phyloP scores from a whole-genome alignment of 805 yeast species.

The Sugiyamaella chiloensis region DNA sequence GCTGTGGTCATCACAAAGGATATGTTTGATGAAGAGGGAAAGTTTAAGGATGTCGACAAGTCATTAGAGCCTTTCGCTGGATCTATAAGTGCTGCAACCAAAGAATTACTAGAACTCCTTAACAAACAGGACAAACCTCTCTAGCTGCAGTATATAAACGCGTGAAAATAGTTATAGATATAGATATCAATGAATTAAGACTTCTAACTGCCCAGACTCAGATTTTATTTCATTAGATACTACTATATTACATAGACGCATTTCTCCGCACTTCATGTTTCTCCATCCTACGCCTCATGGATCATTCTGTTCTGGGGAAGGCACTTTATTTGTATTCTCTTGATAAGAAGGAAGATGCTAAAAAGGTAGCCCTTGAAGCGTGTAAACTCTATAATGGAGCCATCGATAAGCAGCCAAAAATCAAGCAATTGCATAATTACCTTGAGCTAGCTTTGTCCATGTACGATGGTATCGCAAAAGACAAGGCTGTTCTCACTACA shows the following conservation, averaged over 20 bases:
- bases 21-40: neutral
- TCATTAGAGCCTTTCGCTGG: neutral
- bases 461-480: neutral
- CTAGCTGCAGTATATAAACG: too few relatives aligned
- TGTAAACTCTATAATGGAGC: neutral
- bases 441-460: slow-evolving; percentile 1
- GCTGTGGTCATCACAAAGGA: neutral
- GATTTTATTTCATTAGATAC: too few relatives aligned
- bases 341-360: neutral
- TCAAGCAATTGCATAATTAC: neutral
- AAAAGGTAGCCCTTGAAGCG: neutral
- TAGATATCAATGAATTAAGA: neutral
- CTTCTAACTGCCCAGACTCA: too few relatives aligned
- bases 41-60: neutral
- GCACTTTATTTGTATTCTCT: neutral
- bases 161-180: neutral
- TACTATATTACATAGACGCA: neutral
- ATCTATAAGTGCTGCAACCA: neutral
- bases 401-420: neutral
- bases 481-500: neutral
- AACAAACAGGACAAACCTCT: too few relatives aligned
- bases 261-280: neutral
- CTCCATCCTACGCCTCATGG: neutral
- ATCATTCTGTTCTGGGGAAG: neutral
- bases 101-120: neutral